phyloP scores from a whole-genome alignment of 306 rosid genomes.

The Canavalia ensiformis region DNA sequence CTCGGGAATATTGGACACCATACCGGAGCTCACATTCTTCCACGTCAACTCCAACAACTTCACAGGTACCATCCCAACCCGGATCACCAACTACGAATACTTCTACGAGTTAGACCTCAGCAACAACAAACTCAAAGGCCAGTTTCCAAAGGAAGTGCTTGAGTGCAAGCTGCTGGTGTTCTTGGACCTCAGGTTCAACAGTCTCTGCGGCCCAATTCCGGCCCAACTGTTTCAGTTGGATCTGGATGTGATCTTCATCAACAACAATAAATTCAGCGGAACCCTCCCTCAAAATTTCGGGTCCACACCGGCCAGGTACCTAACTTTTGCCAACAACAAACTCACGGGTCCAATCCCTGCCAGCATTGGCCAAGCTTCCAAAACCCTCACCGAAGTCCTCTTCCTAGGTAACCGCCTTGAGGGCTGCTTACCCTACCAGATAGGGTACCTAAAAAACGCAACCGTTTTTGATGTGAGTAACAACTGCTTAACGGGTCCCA shows the following conservation, averaged over 20 bases:
- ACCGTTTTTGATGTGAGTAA: slow-evolving; percentile 62
- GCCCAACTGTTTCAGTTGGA: slow-evolving; percentile 43
- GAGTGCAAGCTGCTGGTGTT: slow-evolving; percentile 51
- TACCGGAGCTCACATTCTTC: slow-evolving; percentile 57
- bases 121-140: slow-evolving; percentile 56
- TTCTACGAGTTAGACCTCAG: slow-evolving; percentile 78
- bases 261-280: slow-evolving; percentile 57
- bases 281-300: slow-evolving; percentile 60
- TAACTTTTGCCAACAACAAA: slow-evolving; percentile 73
- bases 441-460: slow-evolving; percentile 58
- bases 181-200: slow-evolving; percentile 76
- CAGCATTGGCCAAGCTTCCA: slow-evolving; percentile 56
- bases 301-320: slow-evolving; percentile 58
- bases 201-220: slow-evolving; percentile 49
- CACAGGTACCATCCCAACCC: slow-evolving; percentile 42
- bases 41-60: slow-evolving; percentile 80
- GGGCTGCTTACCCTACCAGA: slow-evolving; percentile 72
- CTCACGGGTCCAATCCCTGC: slow-evolving; percentile 69
- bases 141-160: slow-evolving; percentile 56
- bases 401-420: slow-evolving; percentile 57
- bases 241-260: slow-evolving; percentile 67
- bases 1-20: slow-evolving; percentile 24
- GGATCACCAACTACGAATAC: not conserved
- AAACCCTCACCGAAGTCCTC: slow-evolving; percentile 65
- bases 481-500: slow-evolving; percentile 64